Base-by-base conservation (phyloP, 805 yeast species). In the Lipomyces orientalis region DNA sequence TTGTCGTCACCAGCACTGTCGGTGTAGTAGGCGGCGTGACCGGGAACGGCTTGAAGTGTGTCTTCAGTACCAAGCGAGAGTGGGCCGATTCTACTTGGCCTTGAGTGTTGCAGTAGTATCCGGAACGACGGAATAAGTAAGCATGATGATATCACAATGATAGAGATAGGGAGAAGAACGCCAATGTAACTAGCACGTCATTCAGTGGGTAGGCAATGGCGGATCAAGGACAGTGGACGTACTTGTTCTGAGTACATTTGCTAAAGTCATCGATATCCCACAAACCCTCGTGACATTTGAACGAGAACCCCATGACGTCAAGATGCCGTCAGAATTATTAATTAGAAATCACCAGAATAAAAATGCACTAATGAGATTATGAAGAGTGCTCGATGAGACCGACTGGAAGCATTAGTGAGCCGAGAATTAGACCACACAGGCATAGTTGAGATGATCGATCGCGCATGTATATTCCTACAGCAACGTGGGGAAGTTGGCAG, bases 251-350 rank as follows among this genome's bases (percentile, higher is more conserved):
- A 4, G 84, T 84, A 73, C 89, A 86, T 16, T 75, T 74, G 1
- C 89, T 84, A 51, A 88, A 74, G 75, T 88, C 92, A 73, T 88
- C 92, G 68, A 82, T 86, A 69, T 80, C 78, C 91, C 92, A 88
- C 9, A 65, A n/a, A 4, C 71, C 68, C 31, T 65, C 55, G 1
- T 67, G 71, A 58, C 71, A 68, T 29, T 52, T 60, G 19, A 65
- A 35, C 16, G 16, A 16, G 29, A 52, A 52, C 34, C 34, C 55
- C 55, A 52, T 52, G 31, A 31, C 55, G 35, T 52, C 49, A 19
- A 16, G 49, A 43, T 37, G 43, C 16, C 12, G 12, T 16, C 12
- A 16, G 43, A 37, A 37, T 16, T 37, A 37, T 2, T 37, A 43
- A 43, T 16, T 14, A 43, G 22, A 43, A 16, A 43, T 14, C 16